These are phyloP conservation scores for Cyberlindnera suaveolens DNA, from an alignment of 805 yeast species.

Conservation along the genomic window DNA sequence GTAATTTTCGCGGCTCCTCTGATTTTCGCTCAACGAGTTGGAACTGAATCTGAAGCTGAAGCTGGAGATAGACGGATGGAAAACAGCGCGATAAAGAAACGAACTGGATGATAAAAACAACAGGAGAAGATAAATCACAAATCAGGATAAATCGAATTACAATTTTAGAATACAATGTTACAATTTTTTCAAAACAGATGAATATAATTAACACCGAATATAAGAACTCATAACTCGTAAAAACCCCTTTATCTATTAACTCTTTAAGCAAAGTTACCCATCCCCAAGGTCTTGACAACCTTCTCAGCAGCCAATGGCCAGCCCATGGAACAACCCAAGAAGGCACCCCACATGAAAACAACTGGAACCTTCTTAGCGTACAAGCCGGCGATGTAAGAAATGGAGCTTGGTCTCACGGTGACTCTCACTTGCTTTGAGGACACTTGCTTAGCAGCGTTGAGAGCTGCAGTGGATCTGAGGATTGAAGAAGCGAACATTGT, in stretches of 20 bases:
- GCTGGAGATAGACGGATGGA: no score
- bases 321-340: conserved; percentile 13
- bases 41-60: no score
- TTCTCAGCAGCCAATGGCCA: conserved; percentile 20
- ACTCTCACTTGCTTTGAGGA: conserved; percentile 17
- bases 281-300: conserved; percentile 3
- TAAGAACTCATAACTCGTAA: neutral
- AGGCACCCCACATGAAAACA: conserved; percentile 19
- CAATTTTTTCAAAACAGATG: no score
- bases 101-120: no score
- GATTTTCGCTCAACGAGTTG: no score
- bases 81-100: no score
- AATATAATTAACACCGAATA: neutral
- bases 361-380: conserved; percentile 17
- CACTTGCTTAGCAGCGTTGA: conserved; percentile 15
- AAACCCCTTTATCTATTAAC: neutral
- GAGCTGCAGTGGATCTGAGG: conserved; percentile 23
- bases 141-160: no score
- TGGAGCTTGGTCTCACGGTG: conserved; percentile 11
- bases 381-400: conserved; percentile 7
- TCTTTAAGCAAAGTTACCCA: conserved; percentile 4
- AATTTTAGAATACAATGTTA: no score
- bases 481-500: conserved; percentile 23
- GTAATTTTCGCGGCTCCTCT: no score
- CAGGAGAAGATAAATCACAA: no score